Evolutionary conservation across 306 rosid species (phyloP).

Genomic region (Albizia julibrissin): DNA sequence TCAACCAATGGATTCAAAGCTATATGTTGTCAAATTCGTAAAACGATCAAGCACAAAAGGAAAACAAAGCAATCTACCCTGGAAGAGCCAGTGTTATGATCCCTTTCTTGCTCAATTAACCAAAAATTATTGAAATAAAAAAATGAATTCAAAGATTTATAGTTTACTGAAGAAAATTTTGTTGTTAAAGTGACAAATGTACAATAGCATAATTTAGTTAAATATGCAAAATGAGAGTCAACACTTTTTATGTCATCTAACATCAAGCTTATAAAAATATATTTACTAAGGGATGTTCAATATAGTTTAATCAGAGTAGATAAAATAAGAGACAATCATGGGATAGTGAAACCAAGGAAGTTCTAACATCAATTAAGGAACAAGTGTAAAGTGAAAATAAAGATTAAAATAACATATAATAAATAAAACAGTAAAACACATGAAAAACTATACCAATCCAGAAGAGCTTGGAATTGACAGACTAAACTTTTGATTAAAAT

Average conservation of each 20-base stretch:
- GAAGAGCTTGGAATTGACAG: slow-evolving; percentile 62
- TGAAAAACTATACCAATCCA: slow-evolving; percentile 69
- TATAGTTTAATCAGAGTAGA: neutral
- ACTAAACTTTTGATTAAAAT: slow-evolving; percentile 80
- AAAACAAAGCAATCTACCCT: neutral
- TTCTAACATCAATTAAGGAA: slow-evolving; percentile 14
- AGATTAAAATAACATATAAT: neutral
- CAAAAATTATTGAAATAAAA: slow-evolving; percentile 3
- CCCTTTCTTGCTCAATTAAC: neutral
- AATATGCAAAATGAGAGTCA: neutral
- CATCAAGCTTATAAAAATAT: neutral
- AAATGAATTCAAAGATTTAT: neutral
- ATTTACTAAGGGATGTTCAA: neutral
- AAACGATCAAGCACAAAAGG: neutral
- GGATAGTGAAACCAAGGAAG: slow-evolving; percentile 5
- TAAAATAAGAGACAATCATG: neutral
- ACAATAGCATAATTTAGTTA: neutral
- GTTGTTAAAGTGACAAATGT: neutral
- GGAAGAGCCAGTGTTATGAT: neutral
- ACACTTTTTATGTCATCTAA: neutral
- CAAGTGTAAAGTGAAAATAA: slow-evolving; percentile 6
- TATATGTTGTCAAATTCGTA: neutral
- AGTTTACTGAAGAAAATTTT: neutral
- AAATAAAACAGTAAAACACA: slow-evolving; percentile 11
- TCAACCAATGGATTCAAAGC: slow-evolving; percentile 15